Percentiles rank a stretch among this genome's conserved stretches.
Conservation (phyloP, 2,329 filamentous ascomycete species). For the Sporothrix brasiliensis region DNA sequence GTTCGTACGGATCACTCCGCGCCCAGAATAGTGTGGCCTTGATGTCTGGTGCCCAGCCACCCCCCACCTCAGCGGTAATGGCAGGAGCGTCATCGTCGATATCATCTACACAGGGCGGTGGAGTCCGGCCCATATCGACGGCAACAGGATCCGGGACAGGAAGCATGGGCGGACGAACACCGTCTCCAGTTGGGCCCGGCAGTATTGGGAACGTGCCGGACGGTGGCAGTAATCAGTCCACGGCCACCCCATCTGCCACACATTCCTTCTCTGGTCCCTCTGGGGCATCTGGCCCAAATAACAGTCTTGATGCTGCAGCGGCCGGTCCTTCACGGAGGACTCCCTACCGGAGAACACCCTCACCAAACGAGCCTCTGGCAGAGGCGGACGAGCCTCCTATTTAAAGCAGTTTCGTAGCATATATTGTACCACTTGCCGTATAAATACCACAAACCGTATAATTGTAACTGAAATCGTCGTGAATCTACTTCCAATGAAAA, state of each 20-base stretch:
- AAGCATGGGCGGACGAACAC: neutral
- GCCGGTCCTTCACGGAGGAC: slow-evolving; percentile 14
- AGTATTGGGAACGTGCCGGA: neutral
- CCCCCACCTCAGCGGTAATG: neutral
- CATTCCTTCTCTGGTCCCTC: neutral
- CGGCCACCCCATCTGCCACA: neutral
- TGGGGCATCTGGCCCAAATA: neutral
- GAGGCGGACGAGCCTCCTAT: slow-evolving; percentile 4
- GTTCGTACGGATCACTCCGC: slow-evolving; percentile 12
- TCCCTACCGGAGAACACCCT: slow-evolving; percentile 23
- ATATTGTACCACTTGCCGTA: neutral
- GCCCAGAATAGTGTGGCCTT: slow-evolving; percentile 4
- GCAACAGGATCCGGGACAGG: neutral
- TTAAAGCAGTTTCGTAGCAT: neutral
- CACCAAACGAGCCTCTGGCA: slow-evolving; percentile 24
- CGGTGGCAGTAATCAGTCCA: neutral
- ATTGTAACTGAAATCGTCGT: no score
- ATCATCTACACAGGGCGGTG: neutral
- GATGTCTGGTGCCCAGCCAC: slow-evolving; percentile 14
- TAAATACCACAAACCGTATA: no score
- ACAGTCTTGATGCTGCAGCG: neutral
- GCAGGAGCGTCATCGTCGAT: neutral
- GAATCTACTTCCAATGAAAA: neutral
- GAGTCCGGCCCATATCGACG: neutral
- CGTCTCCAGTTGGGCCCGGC: neutral